Conservation (phyloP, 352 stramenopile species). For the Phytophthora ohioensis region DNA sequence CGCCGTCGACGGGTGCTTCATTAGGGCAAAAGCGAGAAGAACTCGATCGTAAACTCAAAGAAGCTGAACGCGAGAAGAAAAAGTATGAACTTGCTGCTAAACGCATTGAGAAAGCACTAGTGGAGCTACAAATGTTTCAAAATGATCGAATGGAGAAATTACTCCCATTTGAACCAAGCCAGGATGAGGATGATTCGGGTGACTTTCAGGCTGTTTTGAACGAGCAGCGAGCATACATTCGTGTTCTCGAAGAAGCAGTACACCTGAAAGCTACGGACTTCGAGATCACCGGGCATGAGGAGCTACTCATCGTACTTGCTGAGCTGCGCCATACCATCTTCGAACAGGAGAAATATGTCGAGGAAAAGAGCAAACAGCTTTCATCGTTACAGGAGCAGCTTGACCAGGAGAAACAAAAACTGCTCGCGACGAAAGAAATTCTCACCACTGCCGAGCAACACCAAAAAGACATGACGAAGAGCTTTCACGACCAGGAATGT, state of each 20-base stretch:
- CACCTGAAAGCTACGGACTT: slow-evolving; percentile 79
- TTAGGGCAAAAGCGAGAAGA: slow-evolving; percentile 38
- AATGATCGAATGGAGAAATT: slow-evolving; percentile 36
- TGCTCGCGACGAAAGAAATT: slow-evolving; percentile 32
- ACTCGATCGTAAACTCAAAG: slow-evolving; percentile 48
- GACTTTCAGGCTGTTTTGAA: slow-evolving; percentile 20
- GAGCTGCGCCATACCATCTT: slow-evolving; percentile 85
- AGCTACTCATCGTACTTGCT: slow-evolving; percentile 76
- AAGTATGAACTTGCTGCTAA: slow-evolving; percentile 46
- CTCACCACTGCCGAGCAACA: slow-evolving; percentile 22
- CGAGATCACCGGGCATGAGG: slow-evolving; percentile 74
- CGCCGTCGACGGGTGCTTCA: slow-evolving; percentile 30
- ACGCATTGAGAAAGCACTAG: slow-evolving; percentile 47
- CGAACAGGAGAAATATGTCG: slow-evolving; percentile 69
- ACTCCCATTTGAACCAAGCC: slow-evolving; percentile 5
- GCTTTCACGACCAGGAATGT: slow-evolving; percentile 41
- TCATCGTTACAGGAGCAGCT: slow-evolving; percentile 29
- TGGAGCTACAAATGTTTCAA: slow-evolving; percentile 52
- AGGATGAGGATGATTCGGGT: slow-evolving; percentile 2
- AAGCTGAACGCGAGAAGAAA: slow-evolving; percentile 54
- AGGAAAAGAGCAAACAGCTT: slow-evolving; percentile 33
- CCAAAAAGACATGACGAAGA: slow-evolving; percentile 31
- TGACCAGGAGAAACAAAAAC: slow-evolving; percentile 34
- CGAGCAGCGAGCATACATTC: slow-evolving; percentile 76
- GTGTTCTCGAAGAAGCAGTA: slow-evolving; percentile 79